phyloP scores from a whole-genome alignment of 805 yeast genomes.

The Peterozyma toletana region DNA sequence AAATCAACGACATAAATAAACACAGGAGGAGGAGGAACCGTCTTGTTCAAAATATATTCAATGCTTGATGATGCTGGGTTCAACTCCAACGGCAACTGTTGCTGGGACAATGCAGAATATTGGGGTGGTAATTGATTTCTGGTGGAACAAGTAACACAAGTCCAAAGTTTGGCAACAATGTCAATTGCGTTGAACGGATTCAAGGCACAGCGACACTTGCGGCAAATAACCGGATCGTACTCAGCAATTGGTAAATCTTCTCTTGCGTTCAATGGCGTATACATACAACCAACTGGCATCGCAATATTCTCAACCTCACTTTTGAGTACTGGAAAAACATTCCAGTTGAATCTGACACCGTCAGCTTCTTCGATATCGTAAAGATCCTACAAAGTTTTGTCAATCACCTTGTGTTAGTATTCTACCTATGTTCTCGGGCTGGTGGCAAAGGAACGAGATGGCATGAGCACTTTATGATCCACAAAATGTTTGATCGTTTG shows the following conservation, averaged over 20 bases:
- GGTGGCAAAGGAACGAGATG: too few relatives aligned
- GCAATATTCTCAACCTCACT: constrained; percentile 82
- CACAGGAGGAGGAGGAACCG: constrained; percentile 58
- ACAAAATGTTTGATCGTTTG: too few relatives aligned
- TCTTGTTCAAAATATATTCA: constrained; percentile 73
- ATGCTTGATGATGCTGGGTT: constrained; percentile 63
- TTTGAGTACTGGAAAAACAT: constrained; percentile 60
- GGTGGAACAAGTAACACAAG: constrained; percentile 74
- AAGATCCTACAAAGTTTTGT: constrained; percentile 27
- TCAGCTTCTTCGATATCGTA: constrained; percentile 55
- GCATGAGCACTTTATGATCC: too few relatives aligned
- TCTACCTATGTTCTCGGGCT: too few relatives aligned
- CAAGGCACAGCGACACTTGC: constrained; percentile 77
- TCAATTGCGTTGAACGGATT: constrained; percentile 86
- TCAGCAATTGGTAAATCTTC: constrained; percentile 71
- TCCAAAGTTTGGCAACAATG: constrained; percentile 69
- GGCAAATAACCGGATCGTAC: constrained; percentile 82
- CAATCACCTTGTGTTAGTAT: too few relatives aligned
- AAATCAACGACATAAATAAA: constrained; percentile 82
- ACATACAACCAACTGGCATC: constrained; percentile 89
- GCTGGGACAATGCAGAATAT: constrained; percentile 69
- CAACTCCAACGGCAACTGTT: constrained; percentile 77
- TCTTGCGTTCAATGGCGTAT: constrained; percentile 85
- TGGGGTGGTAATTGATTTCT: constrained; percentile 80
- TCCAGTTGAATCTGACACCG: constrained; percentile 74